A percentile compares a stretch with the other conserved stretches of the same genome.
These are phyloP conservation scores for Phytophthora agathidicida DNA, from an alignment of 352 stramenopile species.

Conservation along the genomic window DNA sequence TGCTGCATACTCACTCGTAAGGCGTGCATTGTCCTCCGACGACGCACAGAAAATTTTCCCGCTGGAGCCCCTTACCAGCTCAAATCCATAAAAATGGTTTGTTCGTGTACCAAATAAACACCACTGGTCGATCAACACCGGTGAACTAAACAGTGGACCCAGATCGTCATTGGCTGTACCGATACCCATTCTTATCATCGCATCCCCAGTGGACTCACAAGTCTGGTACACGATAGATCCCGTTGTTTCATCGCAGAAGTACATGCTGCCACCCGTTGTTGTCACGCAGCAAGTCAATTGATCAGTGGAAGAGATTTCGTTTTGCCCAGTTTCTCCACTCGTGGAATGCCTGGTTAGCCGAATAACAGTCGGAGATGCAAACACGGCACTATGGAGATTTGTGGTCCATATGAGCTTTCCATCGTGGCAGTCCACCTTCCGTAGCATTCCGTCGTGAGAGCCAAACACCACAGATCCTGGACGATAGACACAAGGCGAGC, in stretches of 20 bases:
- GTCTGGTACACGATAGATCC: conserved; percentile 39
- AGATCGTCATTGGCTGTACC: conserved; percentile 10
- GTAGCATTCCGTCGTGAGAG: conserved; percentile 58
- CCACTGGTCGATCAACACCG: conserved; percentile 47
- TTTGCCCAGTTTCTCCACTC: too few relatives aligned
- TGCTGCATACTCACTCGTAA: too few relatives aligned
- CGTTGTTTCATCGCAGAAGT: conserved; percentile 47
- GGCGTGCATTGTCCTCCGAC: too few relatives aligned
- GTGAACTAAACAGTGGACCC: conserved; percentile 62
- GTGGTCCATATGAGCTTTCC: conserved; percentile 47
- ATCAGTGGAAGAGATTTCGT: not conserved
- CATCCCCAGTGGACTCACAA: conserved; percentile 7
- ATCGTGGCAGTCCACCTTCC: conserved; percentile 37
- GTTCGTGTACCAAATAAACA: conserved; percentile 59
- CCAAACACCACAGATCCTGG: conserved; percentile 39
- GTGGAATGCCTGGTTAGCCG: too few relatives aligned
- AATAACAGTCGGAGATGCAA: conserved; percentile 52
- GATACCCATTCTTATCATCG: not conserved
- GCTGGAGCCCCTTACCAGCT: too few relatives aligned
- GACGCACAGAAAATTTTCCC: too few relatives aligned
- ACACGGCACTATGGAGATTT: conserved; percentile 39
- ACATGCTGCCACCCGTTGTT: conserved; percentile 45
- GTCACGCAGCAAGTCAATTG: conserved; percentile 46
- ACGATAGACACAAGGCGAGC: conserved; percentile 52
- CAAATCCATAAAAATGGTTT: conserved; percentile 50